phyloP scores from a whole-genome alignment of 257 asterid genomes.

The Gentiana macrophylla region DNA sequence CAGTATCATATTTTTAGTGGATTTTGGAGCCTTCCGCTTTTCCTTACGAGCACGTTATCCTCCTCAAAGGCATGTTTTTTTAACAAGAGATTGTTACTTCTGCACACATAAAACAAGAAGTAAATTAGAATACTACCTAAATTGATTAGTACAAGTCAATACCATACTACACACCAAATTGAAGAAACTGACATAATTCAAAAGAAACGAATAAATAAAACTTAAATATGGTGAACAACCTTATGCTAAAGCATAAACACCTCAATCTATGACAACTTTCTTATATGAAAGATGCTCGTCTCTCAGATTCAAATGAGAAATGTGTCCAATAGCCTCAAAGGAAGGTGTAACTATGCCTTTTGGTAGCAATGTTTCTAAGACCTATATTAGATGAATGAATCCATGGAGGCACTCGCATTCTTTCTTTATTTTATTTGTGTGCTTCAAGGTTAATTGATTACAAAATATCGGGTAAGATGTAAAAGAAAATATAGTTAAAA shows the following conservation, averaged over 20 bases:
- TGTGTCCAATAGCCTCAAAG: conserved; percentile 83
- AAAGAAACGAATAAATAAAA: conserved; percentile 7
- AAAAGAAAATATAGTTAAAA: background rate
- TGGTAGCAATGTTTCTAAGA: conserved; percentile 76
- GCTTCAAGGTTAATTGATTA: too few relatives aligned
- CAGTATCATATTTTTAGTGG: too few relatives aligned
- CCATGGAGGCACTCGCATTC: background rate
- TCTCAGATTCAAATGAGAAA: conserved; percentile 78
- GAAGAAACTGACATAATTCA: background rate
- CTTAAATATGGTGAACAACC: background rate
- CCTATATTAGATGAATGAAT: conserved; percentile 36
- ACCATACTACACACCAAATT: too few relatives aligned
- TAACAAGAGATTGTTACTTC: too few relatives aligned
- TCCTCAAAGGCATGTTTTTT: too few relatives aligned
- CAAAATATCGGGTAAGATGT: background rate
- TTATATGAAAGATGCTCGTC: conserved; percentile 72
- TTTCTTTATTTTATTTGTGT: too few relatives aligned
- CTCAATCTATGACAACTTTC: conserved; percentile 50
- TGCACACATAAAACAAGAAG: too few relatives aligned
- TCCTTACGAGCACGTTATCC: too few relatives aligned
- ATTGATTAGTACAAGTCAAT: too few relatives aligned
- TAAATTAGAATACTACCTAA: too few relatives aligned
- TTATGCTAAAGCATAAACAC: conserved; percentile 19
- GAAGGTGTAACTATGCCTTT: conserved; percentile 69
- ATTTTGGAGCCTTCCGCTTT: too few relatives aligned